Percentiles rank a stretch among this genome's conserved stretches.
These are phyloP conservation scores for Diplogelasinospora grovesii DNA, from an alignment of 495 filamentous ascomycete species.

Conservation along the genomic window DNA sequence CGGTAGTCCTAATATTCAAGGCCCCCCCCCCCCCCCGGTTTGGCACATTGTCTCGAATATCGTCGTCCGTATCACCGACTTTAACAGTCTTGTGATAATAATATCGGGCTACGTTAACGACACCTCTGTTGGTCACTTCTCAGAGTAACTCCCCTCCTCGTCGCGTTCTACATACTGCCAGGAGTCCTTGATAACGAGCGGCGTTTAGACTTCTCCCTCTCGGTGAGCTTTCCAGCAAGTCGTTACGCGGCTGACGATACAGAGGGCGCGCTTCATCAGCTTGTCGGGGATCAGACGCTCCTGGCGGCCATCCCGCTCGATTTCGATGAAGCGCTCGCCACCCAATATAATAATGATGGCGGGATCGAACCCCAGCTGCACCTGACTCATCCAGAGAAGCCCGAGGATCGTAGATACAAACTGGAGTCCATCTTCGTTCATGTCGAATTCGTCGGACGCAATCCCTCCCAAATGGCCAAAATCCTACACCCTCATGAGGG, in stretches of 20 bases:
- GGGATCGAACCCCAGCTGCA: conserved; percentile 43
- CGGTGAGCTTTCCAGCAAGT: conserved; percentile 42
- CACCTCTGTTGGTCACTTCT: conserved; percentile 31
- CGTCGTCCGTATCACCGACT: conserved; percentile 26
- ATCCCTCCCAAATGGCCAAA: too few species aligned
- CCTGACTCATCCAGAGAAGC: conserved; percentile 42
- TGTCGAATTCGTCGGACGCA: too few species aligned
- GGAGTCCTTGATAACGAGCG: conserved; percentile 44
- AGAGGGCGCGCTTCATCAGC: conserved; percentile 30
- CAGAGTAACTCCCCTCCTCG: conserved; percentile 38
- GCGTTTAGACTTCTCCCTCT: conserved; percentile 26
- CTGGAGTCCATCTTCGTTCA: too few species aligned
- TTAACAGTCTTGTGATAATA: conserved; percentile 41
- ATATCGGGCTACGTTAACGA: conserved; percentile 35
- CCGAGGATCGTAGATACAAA: too few species aligned
- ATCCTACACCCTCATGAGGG: too few species aligned
- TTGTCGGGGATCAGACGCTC: conserved; percentile 41
- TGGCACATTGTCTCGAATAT: conserved; percentile 30
- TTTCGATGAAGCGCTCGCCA: conserved; percentile 23
- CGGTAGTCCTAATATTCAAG: conserved; percentile 27
- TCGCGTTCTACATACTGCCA: conserved; percentile 41
- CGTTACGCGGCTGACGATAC: conserved; percentile 37
- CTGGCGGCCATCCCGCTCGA: conserved; percentile 27
- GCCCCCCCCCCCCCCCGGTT: conserved; percentile 29
- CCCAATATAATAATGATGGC: conserved; percentile 32